Evolutionary conservation across 176 grass and related monocot genomes (phyloP), one percentile per base, ranked within the genome.

Genomic region (Musa itinerans): DNA sequence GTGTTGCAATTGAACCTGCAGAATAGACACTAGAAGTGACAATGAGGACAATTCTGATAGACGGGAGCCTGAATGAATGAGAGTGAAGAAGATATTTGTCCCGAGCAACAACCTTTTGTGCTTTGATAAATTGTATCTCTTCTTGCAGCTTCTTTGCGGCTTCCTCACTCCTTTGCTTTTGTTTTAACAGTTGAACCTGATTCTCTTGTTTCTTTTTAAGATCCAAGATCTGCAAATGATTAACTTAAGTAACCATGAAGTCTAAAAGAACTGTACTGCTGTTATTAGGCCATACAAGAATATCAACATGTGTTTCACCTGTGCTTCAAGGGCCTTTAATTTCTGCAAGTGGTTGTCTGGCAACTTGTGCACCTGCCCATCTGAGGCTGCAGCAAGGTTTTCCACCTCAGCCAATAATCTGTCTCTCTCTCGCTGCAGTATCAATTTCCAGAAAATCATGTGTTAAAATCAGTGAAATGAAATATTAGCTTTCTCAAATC

Each of bases 191-290:
- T 71, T 99, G 96, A 82, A 99, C 89, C 84, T 95, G 96, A 56
- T 92, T 99, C 67, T 99, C 96, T 84, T 99, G 96, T 68, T 99
- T 99, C 84, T 94, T 99, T 86, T 99, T 99, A 71, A 99, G 90
- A 51, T 99, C 88, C 78, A 87, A 74, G 81, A 99, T 99, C 96
- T 99, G 82, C 71, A 85, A 69, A 52, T 24, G 70, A 24, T 43
- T 43, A 55, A 76, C 21, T 54, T 52, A 66, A 52, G 70, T 26
- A 54, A 50, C 26, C 23, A 17, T 56, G 12, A 27, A 53, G 23
- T 26, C 6, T 54, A 50, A 34, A 56, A 16, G 52, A 27, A 26
- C 9, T 16, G 11, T 56, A 56, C 9, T 55, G 3, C 17, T 25
- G 16, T 54, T 63, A 70, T 53, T 77, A 65, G 68, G 16, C 70